Evolutionary conservation across 2,329 filamentous ascomycete genomes (phyloP).

Genomic region (Coniochaeta ligniaria): DNA sequence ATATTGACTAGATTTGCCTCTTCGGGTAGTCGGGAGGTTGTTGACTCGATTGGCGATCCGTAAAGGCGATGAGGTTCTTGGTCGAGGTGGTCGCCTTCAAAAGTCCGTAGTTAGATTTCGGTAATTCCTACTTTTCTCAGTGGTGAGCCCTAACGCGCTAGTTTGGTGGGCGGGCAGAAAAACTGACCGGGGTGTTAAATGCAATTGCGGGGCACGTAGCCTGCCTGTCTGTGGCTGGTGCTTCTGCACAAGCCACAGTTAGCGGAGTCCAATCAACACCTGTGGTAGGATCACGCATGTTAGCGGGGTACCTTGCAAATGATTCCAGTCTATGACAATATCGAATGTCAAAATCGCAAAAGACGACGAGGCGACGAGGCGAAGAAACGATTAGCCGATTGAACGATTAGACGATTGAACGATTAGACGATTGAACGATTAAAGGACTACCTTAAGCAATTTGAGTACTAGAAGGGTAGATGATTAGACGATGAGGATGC

Average conservation of each 20-base stretch:
- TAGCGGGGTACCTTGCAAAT: too few relatives aligned
- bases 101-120: not conserved
- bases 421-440: too few relatives aligned
- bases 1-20: conserved; percentile 39
- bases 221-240: not conserved
- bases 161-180: not conserved
- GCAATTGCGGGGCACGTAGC: not conserved
- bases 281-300: too few relatives aligned
- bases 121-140: not conserved
- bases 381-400: too few relatives aligned
- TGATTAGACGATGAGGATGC: too few relatives aligned
- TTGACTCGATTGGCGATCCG: conserved; percentile 3
- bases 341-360: too few relatives aligned
- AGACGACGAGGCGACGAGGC: too few relatives aligned
- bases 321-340: too few relatives aligned
- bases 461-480: too few relatives aligned
- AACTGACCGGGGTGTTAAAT: not conserved
- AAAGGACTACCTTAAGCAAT: too few relatives aligned
- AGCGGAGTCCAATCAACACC: not conserved
- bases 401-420: too few relatives aligned
- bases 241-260: not conserved
- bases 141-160: conserved; percentile 11
- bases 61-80: conserved; percentile 20
- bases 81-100: conserved; percentile 2
- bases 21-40: conserved; percentile 13